These are phyloP conservation scores for Hypoxylon sp. DNA, from an alignment of 2,329 filamentous ascomycete species.

Conservation along the genomic window DNA sequence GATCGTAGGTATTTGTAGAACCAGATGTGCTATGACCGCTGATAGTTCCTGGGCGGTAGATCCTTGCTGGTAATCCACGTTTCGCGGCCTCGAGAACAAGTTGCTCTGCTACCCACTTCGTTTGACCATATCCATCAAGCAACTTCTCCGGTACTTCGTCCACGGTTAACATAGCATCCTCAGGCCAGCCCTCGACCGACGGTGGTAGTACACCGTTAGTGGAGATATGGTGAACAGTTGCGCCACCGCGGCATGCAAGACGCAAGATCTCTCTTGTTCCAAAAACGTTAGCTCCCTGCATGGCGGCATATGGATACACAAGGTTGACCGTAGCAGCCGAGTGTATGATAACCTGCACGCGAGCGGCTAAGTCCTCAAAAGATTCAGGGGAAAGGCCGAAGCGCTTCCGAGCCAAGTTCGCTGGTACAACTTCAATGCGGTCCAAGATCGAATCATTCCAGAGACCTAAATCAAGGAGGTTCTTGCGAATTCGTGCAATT, in stretches of 20 bases:
- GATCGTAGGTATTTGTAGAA: conserved; percentile 83
- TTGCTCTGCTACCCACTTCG: conserved; percentile 86
- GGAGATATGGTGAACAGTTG: conserved; percentile 83
- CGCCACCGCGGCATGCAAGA: conserved; percentile 75
- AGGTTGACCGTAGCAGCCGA: conserved; percentile 84
- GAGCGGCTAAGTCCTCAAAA: conserved; percentile 75
- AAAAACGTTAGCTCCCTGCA: conserved; percentile 81
- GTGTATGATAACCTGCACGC: conserved; percentile 81
- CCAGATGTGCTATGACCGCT: conserved; percentile 82
- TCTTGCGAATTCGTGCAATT: conserved; percentile 80
- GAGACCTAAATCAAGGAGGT: conserved; percentile 82
- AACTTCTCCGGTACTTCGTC: conserved; percentile 79
- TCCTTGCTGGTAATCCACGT: conserved; percentile 78
- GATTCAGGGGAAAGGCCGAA: conserved; percentile 77
- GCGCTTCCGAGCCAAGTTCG: conserved; percentile 77
- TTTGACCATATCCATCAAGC: conserved; percentile 82
- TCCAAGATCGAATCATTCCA: conserved; percentile 85
- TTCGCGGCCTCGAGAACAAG: conserved; percentile 78
- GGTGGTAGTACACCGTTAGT: conserved; percentile 85
- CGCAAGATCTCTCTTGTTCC: conserved; percentile 83
- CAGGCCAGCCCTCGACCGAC: conserved; percentile 78
- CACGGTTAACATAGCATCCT: conserved; percentile 76
- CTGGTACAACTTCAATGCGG: conserved; percentile 81
- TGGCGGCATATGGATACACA: conserved; percentile 84
- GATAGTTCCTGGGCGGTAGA: conserved; percentile 82